Conservation (phyloP, 306 rosid genomes). For the Cicer arietinum region DNA sequence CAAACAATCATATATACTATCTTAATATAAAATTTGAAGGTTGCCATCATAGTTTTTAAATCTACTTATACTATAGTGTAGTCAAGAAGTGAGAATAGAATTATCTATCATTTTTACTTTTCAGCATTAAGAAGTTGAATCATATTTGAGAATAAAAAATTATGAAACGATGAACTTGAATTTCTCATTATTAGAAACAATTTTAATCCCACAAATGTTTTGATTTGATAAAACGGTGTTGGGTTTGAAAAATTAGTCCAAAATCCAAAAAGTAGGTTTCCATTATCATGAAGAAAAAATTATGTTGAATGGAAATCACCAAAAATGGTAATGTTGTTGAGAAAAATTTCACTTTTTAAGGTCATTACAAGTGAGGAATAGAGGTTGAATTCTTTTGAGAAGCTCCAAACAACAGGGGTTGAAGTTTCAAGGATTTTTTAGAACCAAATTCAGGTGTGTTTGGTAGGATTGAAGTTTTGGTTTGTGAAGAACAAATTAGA, state of each 20-base stretch:
- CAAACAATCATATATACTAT: too few species aligned
- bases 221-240: constrained; percentile 71
- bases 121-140: constrained; percentile 44
- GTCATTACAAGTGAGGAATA: constrained; percentile 51
- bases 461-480: constrained; percentile 53
- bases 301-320: constrained; percentile 41
- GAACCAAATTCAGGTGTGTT: constrained; percentile 70
- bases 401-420: constrained; percentile 55
- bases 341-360: constrained; percentile 50
- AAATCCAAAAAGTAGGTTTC: constrained; percentile 51
- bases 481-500: constrained; percentile 32
- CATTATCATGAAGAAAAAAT: constrained; percentile 49
- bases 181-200: constrained; percentile 51
- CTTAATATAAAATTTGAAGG: constrained; percentile 31
- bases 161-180: constrained; percentile 46
- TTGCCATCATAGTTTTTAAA: constrained; percentile 68
- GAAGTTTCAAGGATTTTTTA: constrained; percentile 30
- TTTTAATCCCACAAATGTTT: constrained; percentile 19
- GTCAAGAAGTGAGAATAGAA: constrained; percentile 56
- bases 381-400: constrained; percentile 1
- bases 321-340: constrained; percentile 24
- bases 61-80: constrained; percentile 46
- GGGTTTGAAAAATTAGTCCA: constrained; percentile 70
- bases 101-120: constrained; percentile 40
- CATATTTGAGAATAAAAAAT: constrained; percentile 36